phyloP scores from a whole-genome alignment of 129 eudicot species.

The Glebionis coronaria region DNA sequence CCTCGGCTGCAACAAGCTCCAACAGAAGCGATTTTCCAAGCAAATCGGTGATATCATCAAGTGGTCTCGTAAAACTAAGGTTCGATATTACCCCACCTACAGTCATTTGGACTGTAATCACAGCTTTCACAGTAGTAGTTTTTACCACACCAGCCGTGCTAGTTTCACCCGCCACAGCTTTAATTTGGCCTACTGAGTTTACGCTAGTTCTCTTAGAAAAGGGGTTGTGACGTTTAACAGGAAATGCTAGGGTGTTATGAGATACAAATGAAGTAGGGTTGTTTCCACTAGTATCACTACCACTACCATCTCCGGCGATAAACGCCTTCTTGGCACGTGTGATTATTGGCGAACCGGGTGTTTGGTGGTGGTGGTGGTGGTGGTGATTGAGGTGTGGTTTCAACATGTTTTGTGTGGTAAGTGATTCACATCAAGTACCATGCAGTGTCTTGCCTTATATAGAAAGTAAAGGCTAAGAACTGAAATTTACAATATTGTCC shows the following conservation, averaged over 20 bases:
- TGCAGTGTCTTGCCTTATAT: background rate
- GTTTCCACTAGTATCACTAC: background rate
- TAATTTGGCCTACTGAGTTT: background rate
- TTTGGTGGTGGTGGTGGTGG: constrained; percentile 14
- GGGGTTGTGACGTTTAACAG: background rate
- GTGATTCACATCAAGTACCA: background rate
- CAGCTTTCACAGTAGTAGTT: constrained; percentile 32
- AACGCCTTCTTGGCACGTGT: background rate
- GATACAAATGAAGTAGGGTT: constrained; percentile 5
- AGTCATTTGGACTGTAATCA: constrained; percentile 45
- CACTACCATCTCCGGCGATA: background rate
- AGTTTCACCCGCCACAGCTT: background rate
- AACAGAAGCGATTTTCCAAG: constrained; percentile 55
- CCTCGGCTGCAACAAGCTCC: constrained; percentile 65
- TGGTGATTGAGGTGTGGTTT: constrained; percentile 6
- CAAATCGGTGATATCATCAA: constrained; percentile 48
- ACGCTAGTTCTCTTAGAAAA: background rate
- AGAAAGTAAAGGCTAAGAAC: background rate
- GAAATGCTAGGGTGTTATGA: constrained; percentile 12
- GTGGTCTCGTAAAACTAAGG: constrained; percentile 32
- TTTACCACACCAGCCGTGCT: background rate
- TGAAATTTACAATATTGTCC: background rate
- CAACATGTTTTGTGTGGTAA: background rate
- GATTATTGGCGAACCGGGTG: background rate
- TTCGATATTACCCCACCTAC: constrained; percentile 42